These are phyloP conservation scores for Rhamnella rubrinervis DNA, from an alignment of 331 rosid species.

Conservation along the genomic window DNA sequence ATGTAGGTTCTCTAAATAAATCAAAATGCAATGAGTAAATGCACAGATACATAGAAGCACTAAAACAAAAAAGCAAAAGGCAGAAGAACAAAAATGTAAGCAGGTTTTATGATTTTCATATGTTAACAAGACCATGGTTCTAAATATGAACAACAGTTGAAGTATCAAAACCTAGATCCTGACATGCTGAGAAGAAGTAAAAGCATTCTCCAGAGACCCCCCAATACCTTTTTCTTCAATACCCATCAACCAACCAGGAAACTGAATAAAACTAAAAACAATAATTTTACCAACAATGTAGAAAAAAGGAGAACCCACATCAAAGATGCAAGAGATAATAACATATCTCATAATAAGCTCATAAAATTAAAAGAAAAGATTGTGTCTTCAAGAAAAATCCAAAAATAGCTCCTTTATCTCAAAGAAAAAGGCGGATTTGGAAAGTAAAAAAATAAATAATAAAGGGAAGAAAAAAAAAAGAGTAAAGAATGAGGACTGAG, in stretches of 20 bases:
- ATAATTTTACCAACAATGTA: neutral
- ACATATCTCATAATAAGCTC: constrained; percentile 1
- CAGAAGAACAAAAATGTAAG: neutral
- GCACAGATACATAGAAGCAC: neutral
- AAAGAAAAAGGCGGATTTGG: constrained; percentile 20
- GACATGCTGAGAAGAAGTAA: constrained; percentile 27
- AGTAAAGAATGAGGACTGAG: neutral
- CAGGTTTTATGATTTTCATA: neutral
- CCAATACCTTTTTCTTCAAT: constrained; percentile 16
- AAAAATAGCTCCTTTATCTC: constrained; percentile 15
- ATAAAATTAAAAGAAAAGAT: constrained; percentile 1
- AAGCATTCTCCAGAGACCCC: constrained; percentile 16
- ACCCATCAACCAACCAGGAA: neutral
- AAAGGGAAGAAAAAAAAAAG: neutral
- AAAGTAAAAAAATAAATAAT: constrained; percentile 8
- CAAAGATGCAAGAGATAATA: constrained; percentile 1
- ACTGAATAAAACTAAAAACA: neutral
- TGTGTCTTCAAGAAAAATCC: constrained; percentile 9
- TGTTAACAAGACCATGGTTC: constrained; percentile 13
- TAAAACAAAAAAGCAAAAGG: neutral
- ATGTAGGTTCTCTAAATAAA: neutral
- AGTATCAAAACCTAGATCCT: constrained; percentile 32
- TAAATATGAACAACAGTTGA: neutral
- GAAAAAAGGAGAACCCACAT: neutral
- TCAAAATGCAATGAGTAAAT: neutral